Evolutionary conservation across 108 stramenopile genomes (phyloP).

Genomic region (Conticribra weissflogii): DNA sequence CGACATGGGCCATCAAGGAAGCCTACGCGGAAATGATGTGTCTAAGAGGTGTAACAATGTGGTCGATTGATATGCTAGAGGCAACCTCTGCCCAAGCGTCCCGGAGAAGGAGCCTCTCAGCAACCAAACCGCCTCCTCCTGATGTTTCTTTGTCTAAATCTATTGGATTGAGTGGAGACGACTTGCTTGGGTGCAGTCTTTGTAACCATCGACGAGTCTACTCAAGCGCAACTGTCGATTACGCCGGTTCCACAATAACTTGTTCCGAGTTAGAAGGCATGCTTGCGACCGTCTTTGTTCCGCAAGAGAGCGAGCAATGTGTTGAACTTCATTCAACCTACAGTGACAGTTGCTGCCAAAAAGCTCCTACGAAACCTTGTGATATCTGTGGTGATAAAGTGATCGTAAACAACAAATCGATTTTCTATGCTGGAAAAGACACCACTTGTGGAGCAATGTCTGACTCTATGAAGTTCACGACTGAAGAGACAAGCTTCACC

Average conservation of each 20-base stretch:
- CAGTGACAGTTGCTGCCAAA: conserved; percentile 22
- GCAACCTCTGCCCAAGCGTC: conserved; percentile 17
- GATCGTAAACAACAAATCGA: conserved; percentile 14
- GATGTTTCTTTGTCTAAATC: conserved; percentile 3
- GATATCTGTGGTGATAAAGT: conserved; percentile 36
- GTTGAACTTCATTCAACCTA: conserved; percentile 19
- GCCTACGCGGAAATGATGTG: conserved; percentile 58
- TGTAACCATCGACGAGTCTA: conserved; percentile 21
- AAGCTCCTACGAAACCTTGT: conserved; percentile 28
- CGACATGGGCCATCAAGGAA: conserved; percentile 52
- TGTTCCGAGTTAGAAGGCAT: conserved; percentile 34
- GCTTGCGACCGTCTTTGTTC: conserved; percentile 25
- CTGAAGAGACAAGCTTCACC: conserved; percentile 37
- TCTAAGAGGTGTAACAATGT: conserved; percentile 52
- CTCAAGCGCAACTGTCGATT: conserved; percentile 19
- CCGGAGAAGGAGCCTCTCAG: conserved; percentile 2
- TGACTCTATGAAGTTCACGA: conserved; percentile 21
- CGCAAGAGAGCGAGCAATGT: conserved; percentile 35
- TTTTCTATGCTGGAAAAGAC: conserved; percentile 31
- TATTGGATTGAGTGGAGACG: conserved; percentile 8
- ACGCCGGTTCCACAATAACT: conserved; percentile 25
- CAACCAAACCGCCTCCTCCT: neutral
- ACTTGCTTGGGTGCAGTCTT: conserved; percentile 29
- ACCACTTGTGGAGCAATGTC: conserved; percentile 38
- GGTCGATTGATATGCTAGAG: conserved; percentile 58